Base-by-base conservation (phyloP, 139 green algal species). In the Nannochloris sp. region DNA sequence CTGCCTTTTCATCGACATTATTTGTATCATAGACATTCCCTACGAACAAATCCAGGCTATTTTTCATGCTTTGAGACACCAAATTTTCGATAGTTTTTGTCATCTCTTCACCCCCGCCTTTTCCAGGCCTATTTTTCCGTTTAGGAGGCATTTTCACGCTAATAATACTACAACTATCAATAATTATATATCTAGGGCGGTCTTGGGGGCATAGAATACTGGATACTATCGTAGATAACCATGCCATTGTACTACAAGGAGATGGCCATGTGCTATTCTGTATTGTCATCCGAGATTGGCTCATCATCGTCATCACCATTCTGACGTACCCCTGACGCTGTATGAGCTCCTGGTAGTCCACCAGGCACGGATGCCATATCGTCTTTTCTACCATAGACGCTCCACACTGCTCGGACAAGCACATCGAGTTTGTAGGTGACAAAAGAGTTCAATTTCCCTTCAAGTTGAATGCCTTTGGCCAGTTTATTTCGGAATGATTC, bases 1-100 rank as follows among this genome's bases (percentile, higher is more conserved):
- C 84, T 6, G 80, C 82, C 4, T 73, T 64, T 40, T 87, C 77
- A 60, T 95, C 84, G 1, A 86, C 31, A 9, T 75, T 67, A 14
- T 77, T 49, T 31, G 71, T 74, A 36, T 82, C 66, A 2, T 76
- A 68, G n/a, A 84, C 72, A 69, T 84, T 85, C 13, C 72, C 71
- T 12, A 74, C 70, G 63, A 97, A 97, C 56, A 97, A 48, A 23
- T 96, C 89, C 49, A 81, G 83, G 0, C 83, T 95, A 5, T 90
- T 80, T 67, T 96, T 97, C 1, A 92, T 40, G 4, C 72, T 80
- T 46, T 89, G 70, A 4, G 91, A 31, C 5, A 79, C 82, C 14
- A 96, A 57, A 2, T 72, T 75, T 56, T 92, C 89, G 1, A 96
- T 53, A 0, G 85, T 10, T 20, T 55, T 55, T 25, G 46, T 55